Base-by-base conservation (phyloP, 2,329 filamentous ascomycete genomes). In the Calonectria hongkongensis region DNA sequence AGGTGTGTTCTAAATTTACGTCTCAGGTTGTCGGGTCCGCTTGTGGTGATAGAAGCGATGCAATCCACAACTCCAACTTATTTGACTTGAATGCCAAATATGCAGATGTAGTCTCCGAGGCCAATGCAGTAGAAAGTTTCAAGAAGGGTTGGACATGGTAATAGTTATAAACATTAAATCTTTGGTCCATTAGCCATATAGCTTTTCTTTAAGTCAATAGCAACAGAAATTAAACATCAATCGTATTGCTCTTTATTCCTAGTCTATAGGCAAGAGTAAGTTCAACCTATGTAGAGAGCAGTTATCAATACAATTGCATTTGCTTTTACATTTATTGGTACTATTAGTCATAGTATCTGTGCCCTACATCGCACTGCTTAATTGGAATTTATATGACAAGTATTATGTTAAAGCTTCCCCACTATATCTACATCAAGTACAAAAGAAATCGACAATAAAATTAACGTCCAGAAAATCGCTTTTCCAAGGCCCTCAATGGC, bases 61-160 rank as follows among this genome's bases (percentile, higher is more conserved):
- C 83, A 41, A 87, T 88, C 48, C 86, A 88, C 64, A 81, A 84
- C 21, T 83, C 84, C 2, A 88, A 86, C 73, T 78, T 87, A 4
- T 86, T 87, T 68, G 86, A 88, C 70, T 81, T 88, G 63, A 81
- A 86, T 72, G 83, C 85, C 4, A 88, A 88, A 75, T 87, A 87
- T 78, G 85, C 84, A 1, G 86, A 88, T 75, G 85, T 87, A 1
- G 84, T 88, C 0, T 71, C 76, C 3, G 85, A 87, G 66, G 79
- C 78, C 9, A 85, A 87, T 56, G 86, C 86, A 1, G 72, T 87
- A 5, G 78, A 81, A 33, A 83, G 82, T 43, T 78, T 87, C 41
- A 78, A 80, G 66, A 78, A 79, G 21, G 85, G 84, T 6, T 87
- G 85, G 83, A 30, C 36, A 8, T 73, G 71, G 71, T 21, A 65